phyloP scores from a whole-genome alignment of 1,139 yeast genomes.

The Protomyces lactucae-debilis region DNA sequence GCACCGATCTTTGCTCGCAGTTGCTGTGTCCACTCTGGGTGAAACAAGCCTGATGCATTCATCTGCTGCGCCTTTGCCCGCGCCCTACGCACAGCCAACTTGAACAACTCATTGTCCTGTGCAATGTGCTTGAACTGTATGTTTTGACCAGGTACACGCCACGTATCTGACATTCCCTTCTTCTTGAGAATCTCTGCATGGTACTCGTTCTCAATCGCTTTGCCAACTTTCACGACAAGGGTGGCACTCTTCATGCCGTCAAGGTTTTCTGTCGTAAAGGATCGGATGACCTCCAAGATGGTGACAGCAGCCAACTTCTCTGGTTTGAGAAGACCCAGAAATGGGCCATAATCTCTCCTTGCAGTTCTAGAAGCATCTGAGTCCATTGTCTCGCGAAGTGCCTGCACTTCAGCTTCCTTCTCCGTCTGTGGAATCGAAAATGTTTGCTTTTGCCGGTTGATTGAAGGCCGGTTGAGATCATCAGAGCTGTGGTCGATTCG shows the following conservation, averaged over 20 bases:
- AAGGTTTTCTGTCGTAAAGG: constrained; percentile 72
- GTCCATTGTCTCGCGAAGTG: constrained; percentile 4
- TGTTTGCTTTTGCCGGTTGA: constrained; percentile 5
- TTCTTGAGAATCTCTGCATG: constrained; percentile 49
- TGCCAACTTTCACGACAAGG: constrained; percentile 76
- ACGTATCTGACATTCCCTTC: constrained; percentile 43
- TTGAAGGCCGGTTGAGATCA: not conserved
- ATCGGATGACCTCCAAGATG: constrained; percentile 70
- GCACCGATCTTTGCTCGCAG: constrained; percentile 81
- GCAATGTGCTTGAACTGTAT: constrained; percentile 33
- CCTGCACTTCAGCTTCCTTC: constrained; percentile 17
- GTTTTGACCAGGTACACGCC: constrained; percentile 37
- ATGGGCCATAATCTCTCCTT: constrained; percentile 73
- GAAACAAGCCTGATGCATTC: constrained; percentile 31
- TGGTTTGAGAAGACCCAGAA: constrained; percentile 62
- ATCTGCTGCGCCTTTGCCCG: constrained; percentile 29
- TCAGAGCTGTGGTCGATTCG: constrained; percentile 35
- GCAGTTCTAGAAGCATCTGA: constrained; percentile 39
- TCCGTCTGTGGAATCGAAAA: not conserved
- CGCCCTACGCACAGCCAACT: constrained; percentile 40
- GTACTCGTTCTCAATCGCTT: constrained; percentile 78
- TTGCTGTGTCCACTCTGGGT: constrained; percentile 57
- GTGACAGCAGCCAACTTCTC: constrained; percentile 80
- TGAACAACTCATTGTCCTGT: constrained; percentile 39
- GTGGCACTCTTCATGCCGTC: constrained; percentile 84